Base-by-base conservation (phyloP, 208 protist genomes). In the Crithidia mellificae region DNA sequence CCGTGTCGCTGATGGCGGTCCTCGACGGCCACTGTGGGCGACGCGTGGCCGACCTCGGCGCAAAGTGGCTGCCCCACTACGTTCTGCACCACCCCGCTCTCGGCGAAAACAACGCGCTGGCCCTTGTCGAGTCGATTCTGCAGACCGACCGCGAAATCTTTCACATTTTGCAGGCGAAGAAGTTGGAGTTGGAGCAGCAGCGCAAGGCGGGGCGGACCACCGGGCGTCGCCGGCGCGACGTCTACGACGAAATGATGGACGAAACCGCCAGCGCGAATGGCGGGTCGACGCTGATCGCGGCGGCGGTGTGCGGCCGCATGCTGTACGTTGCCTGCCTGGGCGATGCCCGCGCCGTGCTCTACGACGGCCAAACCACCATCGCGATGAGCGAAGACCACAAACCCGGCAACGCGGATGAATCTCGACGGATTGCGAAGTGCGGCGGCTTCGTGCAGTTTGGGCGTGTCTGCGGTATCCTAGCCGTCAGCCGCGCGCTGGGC, bases 361-460 rank as follows among this genome's bases (percentile, higher is more conserved):
- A 83, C 51, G 78, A 91, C 20, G 83, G 81, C 3, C 81, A 85
- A 39, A 85, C 71, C 17, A 91, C 88, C n/a, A 92, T 94, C 19
- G 88, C 92, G 9, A 83, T 98, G 76, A 90, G 77, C 47, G 84
- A 94, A 27, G 95, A 98, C 61, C 95, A 98, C 78, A 97, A 96
- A 72, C 93, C 93, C 0, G 78, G 62, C n/a, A 83, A 90, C 51
- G 30, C 66, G 6, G 78, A 79, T 56, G 91, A 97, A 70, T 74
- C 67, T 15, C 68, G 76, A 12, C 85, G 95, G 39, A 96, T 98
- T 66, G 61, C 61, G 15, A 77, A 78, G 25, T 93, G 87, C 59
- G 91, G 89, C 43, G 90, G 90, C 22, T 96, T 91, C 81, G 93
- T 98, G 2, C 83, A 95, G 74, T 91, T 95, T 80, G 91, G 92